Evolutionary conservation across 1,284 basidiomycete species (phyloP).

Genomic region (Psilocybe mexicana): DNA sequence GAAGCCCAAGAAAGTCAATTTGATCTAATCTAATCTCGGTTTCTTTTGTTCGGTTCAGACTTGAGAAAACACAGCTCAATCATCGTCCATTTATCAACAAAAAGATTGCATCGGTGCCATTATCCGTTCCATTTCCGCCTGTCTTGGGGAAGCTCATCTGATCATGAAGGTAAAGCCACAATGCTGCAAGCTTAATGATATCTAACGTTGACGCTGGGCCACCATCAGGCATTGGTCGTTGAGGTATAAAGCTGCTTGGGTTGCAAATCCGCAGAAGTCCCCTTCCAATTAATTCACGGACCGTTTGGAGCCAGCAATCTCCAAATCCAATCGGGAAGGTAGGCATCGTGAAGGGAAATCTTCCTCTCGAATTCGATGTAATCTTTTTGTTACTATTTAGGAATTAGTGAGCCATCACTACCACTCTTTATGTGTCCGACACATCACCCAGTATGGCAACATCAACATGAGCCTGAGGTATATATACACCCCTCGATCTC

Average conservation of each 20-base stretch:
- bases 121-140: not conserved
- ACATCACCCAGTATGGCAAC: constrained; percentile 11
- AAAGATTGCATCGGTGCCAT: not conserved
- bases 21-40: no score
- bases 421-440: not conserved
- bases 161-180: not conserved
- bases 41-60: no score
- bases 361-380: constrained; percentile 4
- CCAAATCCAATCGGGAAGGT: constrained; percentile 10
- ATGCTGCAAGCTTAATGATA: constrained; percentile 1
- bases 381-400: constrained; percentile 10
- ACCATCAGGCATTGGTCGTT: not conserved
- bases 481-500: constrained; percentile 12
- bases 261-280: constrained; percentile 13
- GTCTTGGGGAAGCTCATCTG: not conserved
- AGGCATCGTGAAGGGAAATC: constrained; percentile 10
- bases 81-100: not conserved
- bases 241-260: constrained; percentile 2
- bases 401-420: constrained; percentile 3
- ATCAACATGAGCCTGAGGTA: constrained; percentile 7
- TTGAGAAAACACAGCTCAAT: no score
- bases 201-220: not conserved
- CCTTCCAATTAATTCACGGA: constrained; percentile 7
- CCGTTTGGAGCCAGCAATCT: not conserved
- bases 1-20: no score